A percentile compares a stretch with the other conserved stretches of the same genome.
These are phyloP conservation scores for Fimicolochytrium jonesii DNA, from an alignment of 192 early-diverging fungal species.

Conservation along the genomic window DNA sequence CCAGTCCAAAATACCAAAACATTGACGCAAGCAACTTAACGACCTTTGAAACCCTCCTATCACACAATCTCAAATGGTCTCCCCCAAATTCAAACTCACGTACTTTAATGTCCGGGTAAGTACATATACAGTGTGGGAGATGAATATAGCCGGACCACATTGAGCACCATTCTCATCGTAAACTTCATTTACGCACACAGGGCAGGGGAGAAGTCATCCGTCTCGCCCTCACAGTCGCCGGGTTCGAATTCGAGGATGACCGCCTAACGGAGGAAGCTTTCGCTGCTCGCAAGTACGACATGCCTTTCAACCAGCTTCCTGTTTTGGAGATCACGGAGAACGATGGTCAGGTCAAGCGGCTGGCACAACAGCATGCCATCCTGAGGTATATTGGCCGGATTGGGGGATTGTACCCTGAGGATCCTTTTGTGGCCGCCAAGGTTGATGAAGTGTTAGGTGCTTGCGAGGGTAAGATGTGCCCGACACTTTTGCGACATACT, in stretches of 20 bases:
- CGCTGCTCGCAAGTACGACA: neutral
- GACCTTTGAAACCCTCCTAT: no score
- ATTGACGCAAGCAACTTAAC: no score
- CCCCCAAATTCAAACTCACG: neutral
- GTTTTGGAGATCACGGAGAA: neutral
- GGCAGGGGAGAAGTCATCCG: constrained; percentile 39
- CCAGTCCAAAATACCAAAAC: no score
- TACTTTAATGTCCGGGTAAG: neutral
- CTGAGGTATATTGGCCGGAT: neutral
- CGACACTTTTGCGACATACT: no score
- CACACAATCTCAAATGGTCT: no score
- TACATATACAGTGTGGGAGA: no score
- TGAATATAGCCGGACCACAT: no score
- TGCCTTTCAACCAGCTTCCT: neutral
- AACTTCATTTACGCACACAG: constrained; percentile 30
- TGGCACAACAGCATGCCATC: neutral
- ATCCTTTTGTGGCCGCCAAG: neutral
- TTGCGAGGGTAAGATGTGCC: neutral
- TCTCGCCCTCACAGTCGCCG: constrained; percentile 26
- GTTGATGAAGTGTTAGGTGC: neutral
- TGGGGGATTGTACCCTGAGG: neutral
- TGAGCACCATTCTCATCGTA: neutral
- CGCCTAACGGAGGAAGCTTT: constrained; percentile 8
- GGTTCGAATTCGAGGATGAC: neutral
- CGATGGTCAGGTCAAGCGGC: constrained; percentile 7